Conservation (phyloP, 2,329 filamentous ascomycete genomes). For the Coniochaeta sp. region DNA sequence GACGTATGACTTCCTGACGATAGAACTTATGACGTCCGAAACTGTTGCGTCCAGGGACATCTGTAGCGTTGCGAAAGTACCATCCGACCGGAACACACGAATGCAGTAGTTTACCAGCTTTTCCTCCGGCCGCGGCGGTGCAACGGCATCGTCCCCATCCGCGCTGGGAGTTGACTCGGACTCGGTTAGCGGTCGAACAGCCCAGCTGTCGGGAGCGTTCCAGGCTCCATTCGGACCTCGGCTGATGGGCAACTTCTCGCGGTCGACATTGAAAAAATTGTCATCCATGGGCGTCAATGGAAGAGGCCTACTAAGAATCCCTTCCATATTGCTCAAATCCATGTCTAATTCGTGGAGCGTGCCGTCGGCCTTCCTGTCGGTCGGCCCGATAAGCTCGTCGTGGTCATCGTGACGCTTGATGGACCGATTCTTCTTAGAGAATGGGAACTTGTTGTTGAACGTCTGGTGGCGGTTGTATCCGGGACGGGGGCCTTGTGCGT, state of each 20-base stretch:
- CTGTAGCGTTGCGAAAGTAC: slow-evolving; percentile 88
- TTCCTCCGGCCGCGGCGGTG: slow-evolving; percentile 64
- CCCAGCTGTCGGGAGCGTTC: slow-evolving; percentile 97
- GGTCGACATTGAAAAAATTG: slow-evolving; percentile 37
- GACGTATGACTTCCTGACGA: slow-evolving; percentile 90
- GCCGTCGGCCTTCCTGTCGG: slow-evolving; percentile 44
- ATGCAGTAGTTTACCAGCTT: slow-evolving; percentile 79
- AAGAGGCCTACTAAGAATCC: slow-evolving; percentile 68
- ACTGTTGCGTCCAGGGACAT: slow-evolving; percentile 79
- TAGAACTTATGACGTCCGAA: slow-evolving; percentile 76
- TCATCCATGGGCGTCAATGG: slow-evolving; percentile 61
- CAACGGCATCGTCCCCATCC: slow-evolving; percentile 62
- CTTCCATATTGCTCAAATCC: slow-evolving; percentile 84
- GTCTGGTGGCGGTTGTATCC: slow-evolving; percentile 35
- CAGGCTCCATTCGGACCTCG: slow-evolving; percentile 53
- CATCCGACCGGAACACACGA: slow-evolving; percentile 88
- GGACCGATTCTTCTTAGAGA: slow-evolving; percentile 48
- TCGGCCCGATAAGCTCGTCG: slow-evolving; percentile 54
- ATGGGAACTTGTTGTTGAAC: slow-evolving; percentile 57
- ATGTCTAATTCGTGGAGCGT: slow-evolving; percentile 76
- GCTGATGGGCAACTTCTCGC: slow-evolving; percentile 23
- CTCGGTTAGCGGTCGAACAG: slow-evolving; percentile 71
- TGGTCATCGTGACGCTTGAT: slow-evolving; percentile 40
- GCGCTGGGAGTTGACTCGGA: slow-evolving; percentile 42
- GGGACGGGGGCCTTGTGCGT: slow-evolving; percentile 13